These are phyloP conservation scores for Salix caprea DNA, from an alignment of 345 rosid species.

Conservation along the genomic window DNA sequence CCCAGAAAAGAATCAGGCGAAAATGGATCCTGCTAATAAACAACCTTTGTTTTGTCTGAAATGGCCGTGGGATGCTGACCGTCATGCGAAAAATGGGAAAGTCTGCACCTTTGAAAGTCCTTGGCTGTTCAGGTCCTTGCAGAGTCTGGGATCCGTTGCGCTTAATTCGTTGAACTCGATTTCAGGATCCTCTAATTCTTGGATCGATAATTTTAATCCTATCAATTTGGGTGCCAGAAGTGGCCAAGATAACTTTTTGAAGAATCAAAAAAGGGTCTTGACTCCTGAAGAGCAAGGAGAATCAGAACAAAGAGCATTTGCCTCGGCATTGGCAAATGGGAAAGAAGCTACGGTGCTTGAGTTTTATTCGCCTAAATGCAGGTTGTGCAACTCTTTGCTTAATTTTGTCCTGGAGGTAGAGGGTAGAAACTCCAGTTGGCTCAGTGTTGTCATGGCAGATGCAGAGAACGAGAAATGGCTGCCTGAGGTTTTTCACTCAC, in stretches of 20 bases:
- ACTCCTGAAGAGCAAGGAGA: conserved; percentile 69
- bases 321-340: conserved; percentile 66
- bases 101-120: conserved; percentile 55
- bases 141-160: conserved; percentile 55
- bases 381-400: conserved; percentile 71
- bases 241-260: conserved; percentile 16
- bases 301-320: conserved; percentile 83
- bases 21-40: conserved; percentile 25
- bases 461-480: conserved; percentile 92
- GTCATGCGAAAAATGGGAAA: conserved; percentile 32
- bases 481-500: conserved; percentile 65
- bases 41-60: conserved; percentile 55
- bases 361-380: conserved; percentile 89
- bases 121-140: conserved; percentile 74
- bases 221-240: conserved; percentile 18
- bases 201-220: conserved; percentile 25
- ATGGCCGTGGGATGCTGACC: conserved; percentile 71
- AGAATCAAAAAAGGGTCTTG: conserved; percentile 33
- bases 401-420: conserved; percentile 65
- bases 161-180: conserved; percentile 42
- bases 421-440: conserved; percentile 71
- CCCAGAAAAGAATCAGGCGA: background rate
- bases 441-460: conserved; percentile 77
- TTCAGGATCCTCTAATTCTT: conserved; percentile 32
- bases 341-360: conserved; percentile 82